Base-by-base conservation (phyloP, 306 rosid genomes). In the Herpetospermum pedunculosum region DNA sequence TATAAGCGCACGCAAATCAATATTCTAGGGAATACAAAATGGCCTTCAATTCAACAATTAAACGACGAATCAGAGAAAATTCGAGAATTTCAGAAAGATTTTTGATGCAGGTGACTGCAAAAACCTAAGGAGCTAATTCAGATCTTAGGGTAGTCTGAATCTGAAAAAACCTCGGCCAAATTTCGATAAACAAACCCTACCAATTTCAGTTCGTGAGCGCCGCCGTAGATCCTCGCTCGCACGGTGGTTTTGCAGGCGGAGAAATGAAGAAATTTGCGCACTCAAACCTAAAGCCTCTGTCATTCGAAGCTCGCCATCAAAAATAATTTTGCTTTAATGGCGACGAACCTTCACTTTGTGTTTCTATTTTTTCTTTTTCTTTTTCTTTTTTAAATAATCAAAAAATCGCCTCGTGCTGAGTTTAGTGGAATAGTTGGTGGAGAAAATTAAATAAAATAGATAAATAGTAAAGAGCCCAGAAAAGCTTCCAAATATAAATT, bases 401-500 rank as follows among this genome's bases (percentile, higher is more conserved):
- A 25, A 2, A 68, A 68, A 68, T 41, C 19, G 23, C 37, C 53
- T 23, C 50, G 12, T 41, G 53, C 73, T 68, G 23, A 23, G 73
- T 68, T 68, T 68, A 68, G 73, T 68, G 73, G 73, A 68, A 43
- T 43, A 68, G 73, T 68, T 68, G 73, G 73, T 68, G 35, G 53
- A 26, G 8, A 5, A 37, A 64, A 64, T 19, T 2, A 19, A 37
- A 54, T 54, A 34, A 60, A 37, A 8, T 41, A 3, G 21, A 48
- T 30, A 57, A 57, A 57, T 29, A 28, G 30, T 29, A 58, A 60
- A 60, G 4, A 30, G 4, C 44, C 30, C 29, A 50, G 4, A 23
- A 40, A 13, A 40, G 50, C 48, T 37, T 65, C 44, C 28, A 62
- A 34, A 8, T 62, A 34, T n/a, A 16, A 37, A 10, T 54, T 54